Evolutionary conservation across 2,329 filamentous ascomycete species (phyloP), one percentile per base, ranked within the genome.

Genomic region (Neodidymelliopsis sp.): DNA sequence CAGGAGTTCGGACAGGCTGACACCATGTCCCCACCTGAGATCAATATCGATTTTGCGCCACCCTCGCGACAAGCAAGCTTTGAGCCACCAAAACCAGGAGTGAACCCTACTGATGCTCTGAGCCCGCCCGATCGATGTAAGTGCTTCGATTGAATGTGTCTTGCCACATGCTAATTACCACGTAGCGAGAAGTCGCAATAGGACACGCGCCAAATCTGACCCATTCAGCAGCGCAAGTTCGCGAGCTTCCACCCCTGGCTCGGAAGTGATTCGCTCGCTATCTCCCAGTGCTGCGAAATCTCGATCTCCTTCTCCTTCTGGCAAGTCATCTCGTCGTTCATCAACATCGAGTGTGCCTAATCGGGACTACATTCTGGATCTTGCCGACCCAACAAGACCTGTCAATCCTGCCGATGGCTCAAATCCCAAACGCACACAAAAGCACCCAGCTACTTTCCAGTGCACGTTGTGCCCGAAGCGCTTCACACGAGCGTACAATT

Each of bases 391-490:
- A 0, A 88, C 91, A 31, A 88, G 93, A 54, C 88, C 91, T 45
- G 85, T 84, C 18, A 48, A 41, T 11, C 53, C 67, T 11, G 59
- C 61, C 10, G 69, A 72, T 29, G 67, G 69, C 24, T 67, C 66
- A 10, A 80, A 80, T 48, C 70, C 84, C 5, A 95, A 94, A 70
- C 86, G 94, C n/a, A 86, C 91, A 1, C 94, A 99, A 72, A 99
- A 99, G 69, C 94, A 99, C 63, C 94, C 94, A 0, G 94, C 94
- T 6, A 99, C 92, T 0, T 99, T 97, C 75, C 92, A 97, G 69
- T 99, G 94, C 72, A 89, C 77, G 8, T 79, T 97, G 7, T 99
- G 94, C 63, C 92, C 94, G 0, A 99, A 99, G 74, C 86, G 91
- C 12, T 99, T 99, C 69, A 99, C 94, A 0, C 84, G 94, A 48